Conservation (phyloP, 441 rosid species). For the Gossypium gossypioides region DNA sequence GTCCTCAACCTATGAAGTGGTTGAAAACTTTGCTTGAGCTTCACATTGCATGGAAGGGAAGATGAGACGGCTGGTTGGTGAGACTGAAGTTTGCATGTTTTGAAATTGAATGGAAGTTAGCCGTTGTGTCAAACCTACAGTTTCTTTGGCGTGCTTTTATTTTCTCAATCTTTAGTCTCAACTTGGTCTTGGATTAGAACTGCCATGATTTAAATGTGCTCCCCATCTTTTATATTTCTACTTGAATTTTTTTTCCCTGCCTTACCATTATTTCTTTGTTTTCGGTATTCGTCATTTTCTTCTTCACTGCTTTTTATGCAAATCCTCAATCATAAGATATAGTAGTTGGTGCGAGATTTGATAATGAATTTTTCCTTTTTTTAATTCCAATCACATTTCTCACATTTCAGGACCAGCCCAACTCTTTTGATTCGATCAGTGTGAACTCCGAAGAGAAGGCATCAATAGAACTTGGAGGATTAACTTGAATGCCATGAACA, state of each 20-base stretch:
- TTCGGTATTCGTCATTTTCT: not conserved
- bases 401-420: not conserved
- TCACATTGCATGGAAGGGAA: not conserved
- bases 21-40: not conserved
- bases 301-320: too few relatives aligned
- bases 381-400: not conserved
- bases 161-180: not conserved
- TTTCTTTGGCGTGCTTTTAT: not conserved
- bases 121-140: not conserved
- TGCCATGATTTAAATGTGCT: not conserved
- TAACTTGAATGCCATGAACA: too few relatives aligned
- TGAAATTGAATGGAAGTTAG: conserved; percentile 49
- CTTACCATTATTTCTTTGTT: not conserved
- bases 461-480: too few relatives aligned
- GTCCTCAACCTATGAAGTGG: not conserved
- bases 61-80: conserved; percentile 26
- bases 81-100: conserved; percentile 4
- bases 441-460: not conserved
- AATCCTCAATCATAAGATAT: too few relatives aligned
- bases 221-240: not conserved
- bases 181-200: not conserved
- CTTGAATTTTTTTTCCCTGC: too few relatives aligned
- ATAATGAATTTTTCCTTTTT: not conserved
- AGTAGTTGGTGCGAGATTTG: too few relatives aligned
- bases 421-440: not conserved